These are phyloP conservation scores for Colletotrichum sp. DNA, from an alignment of 2,329 filamentous ascomycete genomes.

Conservation along the genomic window DNA sequence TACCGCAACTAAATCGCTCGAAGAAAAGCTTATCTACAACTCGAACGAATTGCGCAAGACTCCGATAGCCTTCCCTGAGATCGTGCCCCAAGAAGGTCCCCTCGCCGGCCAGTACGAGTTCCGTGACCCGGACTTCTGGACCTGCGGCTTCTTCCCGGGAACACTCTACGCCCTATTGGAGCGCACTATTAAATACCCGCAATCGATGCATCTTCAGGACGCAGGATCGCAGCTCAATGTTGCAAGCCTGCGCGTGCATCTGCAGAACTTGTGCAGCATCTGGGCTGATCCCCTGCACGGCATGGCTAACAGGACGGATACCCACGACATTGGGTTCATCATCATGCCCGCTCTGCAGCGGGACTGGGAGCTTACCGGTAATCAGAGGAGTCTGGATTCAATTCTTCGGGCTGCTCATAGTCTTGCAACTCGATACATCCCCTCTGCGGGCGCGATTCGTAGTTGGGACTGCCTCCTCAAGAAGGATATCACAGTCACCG, in stretches of 20 bases:
- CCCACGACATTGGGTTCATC: constrained; percentile 60
- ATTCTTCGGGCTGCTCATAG: constrained; percentile 47
- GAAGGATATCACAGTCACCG: constrained; percentile 28
- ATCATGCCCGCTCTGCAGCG: constrained; percentile 49
- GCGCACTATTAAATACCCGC: constrained; percentile 32
- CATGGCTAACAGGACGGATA: constrained; percentile 49
- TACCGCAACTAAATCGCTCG: constrained; percentile 15
- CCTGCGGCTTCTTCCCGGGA: constrained; percentile 46
- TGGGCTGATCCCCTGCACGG: constrained; percentile 39
- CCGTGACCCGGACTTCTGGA: constrained; percentile 42
- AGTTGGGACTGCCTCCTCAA: constrained; percentile 49
- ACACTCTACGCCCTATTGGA: constrained; percentile 39
- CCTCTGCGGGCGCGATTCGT: constrained; percentile 45
- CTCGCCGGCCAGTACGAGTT: constrained; percentile 28
- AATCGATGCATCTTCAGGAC: background rate
- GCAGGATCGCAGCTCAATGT: background rate
- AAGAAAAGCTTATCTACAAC: background rate
- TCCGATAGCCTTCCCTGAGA: constrained; percentile 32
- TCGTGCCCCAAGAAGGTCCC: constrained; percentile 30
- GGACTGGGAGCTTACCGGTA: constrained; percentile 50
- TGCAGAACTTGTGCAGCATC: constrained; percentile 24
- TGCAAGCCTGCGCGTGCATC: background rate
- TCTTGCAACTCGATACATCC: constrained; percentile 45
- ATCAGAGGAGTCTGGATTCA: constrained; percentile 38
- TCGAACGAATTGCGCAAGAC: background rate